Percentiles rank a stretch among this genome's conserved stretches.
These are phyloP conservation scores for Elasticomyces elasticus DNA, from an alignment of 495 filamentous ascomycete genomes.

Conservation along the genomic window DNA sequence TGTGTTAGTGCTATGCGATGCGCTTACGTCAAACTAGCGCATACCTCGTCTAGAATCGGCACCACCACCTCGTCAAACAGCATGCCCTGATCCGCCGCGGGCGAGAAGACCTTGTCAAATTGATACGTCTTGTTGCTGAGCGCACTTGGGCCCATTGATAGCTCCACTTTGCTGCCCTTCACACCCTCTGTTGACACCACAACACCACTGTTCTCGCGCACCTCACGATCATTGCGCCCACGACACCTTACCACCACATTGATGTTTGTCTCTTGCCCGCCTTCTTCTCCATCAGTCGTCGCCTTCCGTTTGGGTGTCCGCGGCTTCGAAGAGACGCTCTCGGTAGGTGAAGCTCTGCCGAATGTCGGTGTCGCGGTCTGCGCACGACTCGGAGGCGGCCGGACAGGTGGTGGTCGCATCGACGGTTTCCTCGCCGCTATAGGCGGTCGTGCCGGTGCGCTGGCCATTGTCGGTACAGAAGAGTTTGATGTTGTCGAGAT, in stretches of 20 bases:
- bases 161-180: slow-evolving; percentile 68
- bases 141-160: slow-evolving; percentile 87
- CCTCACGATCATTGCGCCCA: slow-evolving; percentile 83
- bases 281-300: slow-evolving; percentile 53
- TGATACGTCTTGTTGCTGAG: slow-evolving; percentile 92
- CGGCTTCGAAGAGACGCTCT: slow-evolving; percentile 49
- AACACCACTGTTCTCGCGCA: slow-evolving; percentile 84
- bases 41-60: slow-evolving; percentile 84
- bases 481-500: no score
- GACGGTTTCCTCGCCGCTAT: slow-evolving; percentile 26
- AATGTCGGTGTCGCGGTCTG: slow-evolving; percentile 40
- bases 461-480: slow-evolving; percentile 2
- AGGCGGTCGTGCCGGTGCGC: neutral
- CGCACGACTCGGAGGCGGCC: slow-evolving; percentile 22
- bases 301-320: slow-evolving; percentile 39
- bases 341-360: slow-evolving; percentile 51
- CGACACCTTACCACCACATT: slow-evolving; percentile 93
- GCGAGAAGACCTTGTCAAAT: slow-evolving; percentile 95
- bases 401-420: slow-evolving; percentile 36
- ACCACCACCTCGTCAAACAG: slow-evolving; percentile 90
- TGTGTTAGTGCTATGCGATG: neutral
- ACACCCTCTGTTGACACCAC: slow-evolving; percentile 79
- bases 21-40: slow-evolving; percentile 7
- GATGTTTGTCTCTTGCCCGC: slow-evolving; percentile 82
- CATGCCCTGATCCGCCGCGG: slow-evolving; percentile 84